These are phyloP conservation scores for Mycothermus thermophilus DNA, from an alignment of 495 filamentous ascomycete genomes.

Conservation along the genomic window DNA sequence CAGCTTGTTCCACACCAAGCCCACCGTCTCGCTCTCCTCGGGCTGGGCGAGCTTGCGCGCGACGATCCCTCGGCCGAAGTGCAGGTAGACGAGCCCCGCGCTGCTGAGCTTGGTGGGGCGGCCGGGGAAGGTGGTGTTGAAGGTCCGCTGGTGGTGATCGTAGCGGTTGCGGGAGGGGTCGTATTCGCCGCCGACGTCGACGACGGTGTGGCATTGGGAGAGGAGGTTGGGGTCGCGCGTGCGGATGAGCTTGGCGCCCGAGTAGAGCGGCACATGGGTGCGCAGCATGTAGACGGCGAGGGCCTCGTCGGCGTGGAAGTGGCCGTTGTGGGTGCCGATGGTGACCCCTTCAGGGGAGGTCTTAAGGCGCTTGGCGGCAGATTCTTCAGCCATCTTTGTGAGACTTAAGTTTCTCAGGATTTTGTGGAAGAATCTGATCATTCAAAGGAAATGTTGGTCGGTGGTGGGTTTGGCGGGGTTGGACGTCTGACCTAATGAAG, in stretches of 20 bases:
- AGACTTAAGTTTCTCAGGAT: too few species aligned
- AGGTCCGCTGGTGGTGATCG: slow-evolving; percentile 94
- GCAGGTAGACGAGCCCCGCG: slow-evolving; percentile 87
- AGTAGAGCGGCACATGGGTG: slow-evolving; percentile 63
- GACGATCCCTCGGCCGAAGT: slow-evolving; percentile 78
- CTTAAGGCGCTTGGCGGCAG: slow-evolving; percentile 62
- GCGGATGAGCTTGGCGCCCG: slow-evolving; percentile 58
- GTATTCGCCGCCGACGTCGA: slow-evolving; percentile 90
- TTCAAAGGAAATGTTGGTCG: slow-evolving; percentile 4
- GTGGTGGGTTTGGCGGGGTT: too few species aligned
- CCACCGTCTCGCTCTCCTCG: slow-evolving; percentile 49
- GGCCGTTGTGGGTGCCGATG: slow-evolving; percentile 89
- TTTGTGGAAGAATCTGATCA: slow-evolving; percentile 12
- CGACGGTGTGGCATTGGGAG: slow-evolving; percentile 77
- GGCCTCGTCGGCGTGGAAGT: slow-evolving; percentile 98
- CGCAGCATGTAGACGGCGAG: slow-evolving; percentile 95
- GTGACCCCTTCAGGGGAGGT: slow-evolving; percentile 34
- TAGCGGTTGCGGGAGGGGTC: slow-evolving; percentile 60
- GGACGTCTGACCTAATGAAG: too few species aligned
- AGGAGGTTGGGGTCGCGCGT: slow-evolving; percentile 74
- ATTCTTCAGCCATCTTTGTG: slow-evolving; percentile 54
- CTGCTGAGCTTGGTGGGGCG: slow-evolving; percentile 79
- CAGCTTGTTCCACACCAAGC: slow-evolving; percentile 69
- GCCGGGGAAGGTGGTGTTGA: slow-evolving; percentile 60
- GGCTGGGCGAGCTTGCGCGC: slow-evolving; percentile 41